Evolutionary conservation across 1,284 basidiomycete genomes (phyloP).

Genomic region (Xanthoconium separans): DNA sequence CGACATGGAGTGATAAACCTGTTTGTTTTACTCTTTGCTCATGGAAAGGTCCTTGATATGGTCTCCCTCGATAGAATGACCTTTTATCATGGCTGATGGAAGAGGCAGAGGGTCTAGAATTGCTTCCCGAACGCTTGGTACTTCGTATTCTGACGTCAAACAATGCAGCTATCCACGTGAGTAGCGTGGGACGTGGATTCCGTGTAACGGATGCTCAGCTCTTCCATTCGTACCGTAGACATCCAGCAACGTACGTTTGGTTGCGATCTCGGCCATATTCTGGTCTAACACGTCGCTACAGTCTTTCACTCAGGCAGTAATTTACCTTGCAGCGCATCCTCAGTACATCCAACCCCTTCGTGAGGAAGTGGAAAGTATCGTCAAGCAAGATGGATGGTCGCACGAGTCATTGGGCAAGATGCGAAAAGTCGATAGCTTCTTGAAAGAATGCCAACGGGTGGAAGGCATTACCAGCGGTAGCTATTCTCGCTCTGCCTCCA

Average conservation of each 20-base stretch:
- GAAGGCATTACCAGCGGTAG: conserved; percentile 24
- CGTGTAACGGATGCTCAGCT: neutral
- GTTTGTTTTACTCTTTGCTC: neutral
- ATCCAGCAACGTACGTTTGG: neutral
- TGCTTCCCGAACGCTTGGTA: conserved; percentile 27
- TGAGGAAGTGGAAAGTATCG: neutral
- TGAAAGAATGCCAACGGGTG: conserved; percentile 7
- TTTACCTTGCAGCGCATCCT: conserved; percentile 37
- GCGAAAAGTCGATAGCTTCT: conserved; percentile 14
- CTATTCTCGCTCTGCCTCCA: neutral
- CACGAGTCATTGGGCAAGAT: conserved; percentile 24
- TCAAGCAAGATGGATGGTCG: conserved; percentile 39
- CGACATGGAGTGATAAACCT: neutral
- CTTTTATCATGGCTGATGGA: conserved; percentile 47
- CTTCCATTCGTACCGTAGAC: neutral
- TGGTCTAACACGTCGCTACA: neutral
- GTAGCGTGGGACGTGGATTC: conserved; percentile 12
- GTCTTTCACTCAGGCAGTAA: conserved; percentile 38
- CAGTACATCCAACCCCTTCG: neutral
- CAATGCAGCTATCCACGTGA: conserved; percentile 39
- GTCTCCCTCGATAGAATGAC: conserved; percentile 33
- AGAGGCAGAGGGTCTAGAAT: conserved; percentile 31
- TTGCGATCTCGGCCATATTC: neutral
- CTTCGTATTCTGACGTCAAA: conserved; percentile 35
- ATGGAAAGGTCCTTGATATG: neutral